Evolutionary conservation across 768 basidiomycete species (phyloP).

Genomic region (Saitozyma sp.): DNA sequence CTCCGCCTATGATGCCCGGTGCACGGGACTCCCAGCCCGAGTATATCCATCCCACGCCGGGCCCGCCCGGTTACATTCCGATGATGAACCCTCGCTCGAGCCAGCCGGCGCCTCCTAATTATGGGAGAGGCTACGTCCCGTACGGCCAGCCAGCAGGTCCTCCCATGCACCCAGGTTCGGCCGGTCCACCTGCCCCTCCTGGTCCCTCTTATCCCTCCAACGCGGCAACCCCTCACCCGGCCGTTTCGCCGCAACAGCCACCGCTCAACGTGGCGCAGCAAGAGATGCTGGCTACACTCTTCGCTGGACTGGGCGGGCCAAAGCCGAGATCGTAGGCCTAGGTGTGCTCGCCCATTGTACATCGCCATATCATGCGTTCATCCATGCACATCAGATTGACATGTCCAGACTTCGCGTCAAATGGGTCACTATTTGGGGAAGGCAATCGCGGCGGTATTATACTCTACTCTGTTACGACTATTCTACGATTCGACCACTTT

Average conservation of each 20-base stretch:
- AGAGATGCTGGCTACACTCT: slow-evolving; percentile 37
- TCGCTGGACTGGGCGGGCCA: slow-evolving; percentile 22
- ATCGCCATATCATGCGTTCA: too few relatives aligned
- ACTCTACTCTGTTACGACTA: too few relatives aligned
- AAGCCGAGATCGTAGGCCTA: background rate
- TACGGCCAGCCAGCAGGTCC: background rate
- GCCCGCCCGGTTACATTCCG: too few relatives aligned
- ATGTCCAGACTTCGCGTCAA: too few relatives aligned
- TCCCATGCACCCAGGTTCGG: background rate
- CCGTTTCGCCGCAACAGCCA: background rate
- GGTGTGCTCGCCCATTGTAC: too few relatives aligned
- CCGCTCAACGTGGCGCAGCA: slow-evolving; percentile 26
- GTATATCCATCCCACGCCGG: too few relatives aligned
- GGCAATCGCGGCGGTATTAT: too few relatives aligned
- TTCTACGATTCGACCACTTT: background rate
- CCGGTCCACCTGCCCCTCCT: background rate
- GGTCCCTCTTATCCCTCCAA: background rate
- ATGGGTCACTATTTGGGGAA: too few relatives aligned
- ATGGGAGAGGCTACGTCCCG: background rate
- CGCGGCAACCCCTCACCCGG: background rate
- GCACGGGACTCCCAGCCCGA: too few relatives aligned
- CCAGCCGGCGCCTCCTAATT: background rate
- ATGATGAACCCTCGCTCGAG: too few relatives aligned
- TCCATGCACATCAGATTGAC: too few relatives aligned
- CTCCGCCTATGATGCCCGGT: too few relatives aligned